These are phyloP conservation scores for Penicillium psychrofluorescens DNA, from an alignment of 495 filamentous ascomycete genomes.

Conservation along the genomic window DNA sequence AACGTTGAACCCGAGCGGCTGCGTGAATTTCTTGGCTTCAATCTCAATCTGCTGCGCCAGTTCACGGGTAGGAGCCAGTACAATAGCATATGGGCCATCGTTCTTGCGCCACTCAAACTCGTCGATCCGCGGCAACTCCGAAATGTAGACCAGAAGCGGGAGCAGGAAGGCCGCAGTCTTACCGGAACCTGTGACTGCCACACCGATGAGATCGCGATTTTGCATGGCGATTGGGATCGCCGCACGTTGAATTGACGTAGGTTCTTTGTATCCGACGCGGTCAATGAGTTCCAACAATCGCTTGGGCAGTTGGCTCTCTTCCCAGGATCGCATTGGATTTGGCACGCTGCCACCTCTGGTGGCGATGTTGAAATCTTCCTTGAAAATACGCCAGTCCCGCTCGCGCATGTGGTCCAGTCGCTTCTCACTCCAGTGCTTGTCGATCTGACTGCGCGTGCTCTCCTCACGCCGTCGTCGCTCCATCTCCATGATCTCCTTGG, in stretches of 20 bases:
- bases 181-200: constrained; percentile 97
- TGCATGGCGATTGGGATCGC: constrained; percentile 94
- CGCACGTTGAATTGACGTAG: constrained; percentile 85
- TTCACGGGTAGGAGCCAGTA: constrained; percentile 96
- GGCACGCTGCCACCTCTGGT: constrained; percentile 89
- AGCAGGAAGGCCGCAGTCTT: constrained; percentile 96
- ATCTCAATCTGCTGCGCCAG: constrained; percentile 95
- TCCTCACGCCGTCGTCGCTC: constrained; percentile 74
- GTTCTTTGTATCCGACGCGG: constrained; percentile 86
- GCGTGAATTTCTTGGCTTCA: constrained; percentile 90
- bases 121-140: constrained; percentile 76
- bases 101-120: constrained; percentile 76
- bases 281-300: constrained; percentile 76
- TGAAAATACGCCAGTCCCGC: constrained; percentile 98
- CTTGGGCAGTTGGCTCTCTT: constrained; percentile 75
- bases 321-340: constrained; percentile 94
- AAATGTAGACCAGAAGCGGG: constrained; percentile 94
- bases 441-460: constrained; percentile 58
- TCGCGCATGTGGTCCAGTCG: constrained; percentile 92
- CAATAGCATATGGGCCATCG: constrained; percentile 93
- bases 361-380: constrained; percentile 96
- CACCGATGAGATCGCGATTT: constrained; percentile 90
- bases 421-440: constrained; percentile 99
- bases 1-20: constrained; percentile 85
- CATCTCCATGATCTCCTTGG: constrained; percentile 80